Evolutionary conservation across 164 flowering plant genomes (phyloP), one percentile per base, ranked within the genome.

Genomic region (Vitis riparia): DNA sequence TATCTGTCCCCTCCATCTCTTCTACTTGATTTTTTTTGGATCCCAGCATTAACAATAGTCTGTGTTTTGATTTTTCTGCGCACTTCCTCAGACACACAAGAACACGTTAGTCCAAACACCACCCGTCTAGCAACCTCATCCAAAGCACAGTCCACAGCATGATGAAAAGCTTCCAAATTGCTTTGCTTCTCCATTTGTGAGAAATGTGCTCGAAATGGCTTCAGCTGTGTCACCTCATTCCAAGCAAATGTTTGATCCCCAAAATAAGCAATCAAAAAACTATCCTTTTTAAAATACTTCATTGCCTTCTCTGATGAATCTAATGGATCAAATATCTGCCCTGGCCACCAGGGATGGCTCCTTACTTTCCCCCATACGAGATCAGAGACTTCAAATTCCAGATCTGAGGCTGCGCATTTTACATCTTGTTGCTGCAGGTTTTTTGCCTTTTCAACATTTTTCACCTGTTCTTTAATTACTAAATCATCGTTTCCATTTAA

Each of bases 271-370:
- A 94, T 77, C 72, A 94, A 76, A 69, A 69, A 61, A 17, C 80
- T 30, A 9, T 72, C 85, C 51, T 69, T 80, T 71, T 81, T 94
- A 48, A 63, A 80, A 77, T 91, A 73, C 63, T 77, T 86, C 77
- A 59, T 66, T 32, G 97, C 97, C 67, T 73, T 72, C 14, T 81
- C 71, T n/a, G 97, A 85, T 15, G 93, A 71, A 80, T 79, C 87
- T 0, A 82, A 75, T 11, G 88, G 81, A 68, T 81, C 86, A 84
- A 82, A 84, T 75, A 94, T 83, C 87, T 92, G 97, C 13, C 92
- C 98, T 17, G 98, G 98, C 98, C 98, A 94, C 98, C 98, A 94
- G 1, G 94, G 97, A 75, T 92, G 94, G 72, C 92, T 88, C 82
- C 77, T 83, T 17, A 94, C 91, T 78, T 92, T 94, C 51, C 97